These are phyloP conservation scores for Trichoderma koningii DNA, from an alignment of 2,329 filamentous ascomycete species.

Conservation along the genomic window DNA sequence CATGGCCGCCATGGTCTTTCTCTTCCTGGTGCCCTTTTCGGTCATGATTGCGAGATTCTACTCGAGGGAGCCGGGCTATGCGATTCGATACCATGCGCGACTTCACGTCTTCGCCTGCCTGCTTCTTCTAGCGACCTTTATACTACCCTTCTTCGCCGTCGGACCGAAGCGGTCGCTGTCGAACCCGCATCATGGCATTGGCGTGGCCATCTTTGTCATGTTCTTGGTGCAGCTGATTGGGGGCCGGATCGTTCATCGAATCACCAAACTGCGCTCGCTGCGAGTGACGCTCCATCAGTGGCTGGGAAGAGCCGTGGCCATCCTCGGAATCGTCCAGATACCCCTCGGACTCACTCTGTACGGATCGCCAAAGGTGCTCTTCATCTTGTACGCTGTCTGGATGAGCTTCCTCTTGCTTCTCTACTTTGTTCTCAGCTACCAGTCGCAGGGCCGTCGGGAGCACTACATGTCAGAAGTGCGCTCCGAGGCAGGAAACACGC, in stretches of 20 bases:
- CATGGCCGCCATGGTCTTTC: constrained; percentile 71
- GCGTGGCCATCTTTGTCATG: constrained; percentile 74
- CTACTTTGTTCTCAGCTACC: constrained; percentile 81
- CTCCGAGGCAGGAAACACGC: constrained; percentile 50
- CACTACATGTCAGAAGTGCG: constrained; percentile 60
- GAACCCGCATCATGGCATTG: constrained; percentile 85
- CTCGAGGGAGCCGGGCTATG: constrained; percentile 59
- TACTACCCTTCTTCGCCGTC: constrained; percentile 77
- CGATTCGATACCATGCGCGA: constrained; percentile 72
- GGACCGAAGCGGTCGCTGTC: constrained; percentile 70
- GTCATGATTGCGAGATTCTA: constrained; percentile 75
- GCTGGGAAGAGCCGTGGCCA: constrained; percentile 73
- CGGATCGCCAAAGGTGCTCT: constrained; percentile 81
- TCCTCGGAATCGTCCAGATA: constrained; percentile 84
- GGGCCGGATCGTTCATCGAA: constrained; percentile 63
- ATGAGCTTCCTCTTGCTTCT: constrained; percentile 69
- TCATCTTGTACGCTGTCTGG: constrained; percentile 83
- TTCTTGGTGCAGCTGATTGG: constrained; percentile 71
- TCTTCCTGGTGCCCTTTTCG: constrained; percentile 72
- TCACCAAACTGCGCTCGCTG: constrained; percentile 52
- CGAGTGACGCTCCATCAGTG: constrained; percentile 78
- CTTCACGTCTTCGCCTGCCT: constrained; percentile 69
- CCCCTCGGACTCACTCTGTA: constrained; percentile 89
- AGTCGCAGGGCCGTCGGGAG: constrained; percentile 57
- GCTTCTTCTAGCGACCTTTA: constrained; percentile 69